phyloP scores from a whole-genome alignment of 2,329 filamentous ascomycete genomes.

The Xylaria multiplex region DNA sequence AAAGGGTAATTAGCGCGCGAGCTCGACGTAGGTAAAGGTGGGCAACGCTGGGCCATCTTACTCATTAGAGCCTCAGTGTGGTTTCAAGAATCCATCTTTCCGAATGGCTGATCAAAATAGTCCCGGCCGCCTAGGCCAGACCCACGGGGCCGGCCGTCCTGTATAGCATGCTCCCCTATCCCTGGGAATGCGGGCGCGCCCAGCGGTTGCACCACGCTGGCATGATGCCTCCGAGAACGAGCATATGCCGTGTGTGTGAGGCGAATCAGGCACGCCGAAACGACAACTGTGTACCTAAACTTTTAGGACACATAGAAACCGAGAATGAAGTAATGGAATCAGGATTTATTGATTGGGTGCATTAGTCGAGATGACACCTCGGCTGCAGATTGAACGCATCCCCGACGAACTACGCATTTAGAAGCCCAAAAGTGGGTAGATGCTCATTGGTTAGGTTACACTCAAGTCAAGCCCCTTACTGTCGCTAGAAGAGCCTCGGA shows the following conservation, averaged over 20 bases:
- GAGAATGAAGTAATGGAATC: conserved; percentile 39
- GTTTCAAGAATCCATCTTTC: conserved; percentile 28
- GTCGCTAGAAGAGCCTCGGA: conserved; percentile 39
- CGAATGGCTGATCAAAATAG: conserved; percentile 11
- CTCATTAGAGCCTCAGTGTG: conserved; percentile 33
- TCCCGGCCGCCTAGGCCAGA: conserved; percentile 6
- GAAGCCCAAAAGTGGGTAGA: conserved; percentile 10
- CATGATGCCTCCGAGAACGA: conserved; percentile 20
- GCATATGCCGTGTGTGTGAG: conserved; percentile 24
- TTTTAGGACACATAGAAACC: conserved; percentile 38
- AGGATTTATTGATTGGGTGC: conserved; percentile 44
- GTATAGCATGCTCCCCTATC: conserved; percentile 23
- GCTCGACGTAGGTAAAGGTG: conserved; percentile 17
- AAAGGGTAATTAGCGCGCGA: conserved; percentile 33
- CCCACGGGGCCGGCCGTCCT: conserved; percentile 21
- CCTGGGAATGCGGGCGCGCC: conserved; percentile 10
- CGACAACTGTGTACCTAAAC: conserved; percentile 36
- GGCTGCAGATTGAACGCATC: conserved; percentile 33
- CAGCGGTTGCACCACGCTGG: conserved; percentile 25
- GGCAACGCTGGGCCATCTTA: conserved; percentile 22
- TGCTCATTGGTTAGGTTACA: conserved; percentile 34
- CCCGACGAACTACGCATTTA: conserved; percentile 25
- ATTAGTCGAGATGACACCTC: conserved; percentile 41
- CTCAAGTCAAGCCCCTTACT: conserved; percentile 17
- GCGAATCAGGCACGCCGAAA: conserved; percentile 26